These are phyloP conservation scores for Boeremia lycopersici DNA, from an alignment of 2,329 filamentous ascomycete species.

Conservation along the genomic window DNA sequence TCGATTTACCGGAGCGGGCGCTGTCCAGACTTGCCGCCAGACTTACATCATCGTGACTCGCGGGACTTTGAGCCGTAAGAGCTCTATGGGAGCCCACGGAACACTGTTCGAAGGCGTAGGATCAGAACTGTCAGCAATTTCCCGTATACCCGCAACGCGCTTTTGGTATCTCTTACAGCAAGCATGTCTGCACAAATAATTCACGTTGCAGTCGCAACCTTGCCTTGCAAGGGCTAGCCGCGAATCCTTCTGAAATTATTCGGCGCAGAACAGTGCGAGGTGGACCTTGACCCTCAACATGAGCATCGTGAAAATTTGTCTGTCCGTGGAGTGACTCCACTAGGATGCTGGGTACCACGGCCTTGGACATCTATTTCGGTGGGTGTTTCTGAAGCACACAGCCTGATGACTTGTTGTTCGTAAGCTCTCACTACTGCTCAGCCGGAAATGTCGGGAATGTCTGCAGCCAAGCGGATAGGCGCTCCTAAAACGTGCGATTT, in stretches of 20 bases:
- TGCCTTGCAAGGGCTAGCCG: constrained; percentile 13
- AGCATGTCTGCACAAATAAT: constrained; percentile 2
- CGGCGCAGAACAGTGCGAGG: constrained; percentile 14
- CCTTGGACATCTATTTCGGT: constrained; percentile 4
- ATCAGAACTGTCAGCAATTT: constrained; percentile 12
- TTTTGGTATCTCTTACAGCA: constrained; percentile 4
- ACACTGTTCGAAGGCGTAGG: neutral
- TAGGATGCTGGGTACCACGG: constrained; percentile 20
- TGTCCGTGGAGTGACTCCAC: constrained; percentile 1
- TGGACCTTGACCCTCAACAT: constrained; percentile 15
- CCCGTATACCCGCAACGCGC: constrained; percentile 6
- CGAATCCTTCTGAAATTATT: constrained; percentile 6
- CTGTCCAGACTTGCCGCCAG: constrained; percentile 18
- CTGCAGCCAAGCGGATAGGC: constrained; percentile 18
- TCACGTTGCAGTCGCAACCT: constrained; percentile 8
- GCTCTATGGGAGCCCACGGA: neutral
- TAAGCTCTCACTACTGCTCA: neutral
- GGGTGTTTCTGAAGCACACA: neutral
- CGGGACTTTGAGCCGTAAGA: constrained; percentile 12
- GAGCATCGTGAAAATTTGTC: constrained; percentile 15
- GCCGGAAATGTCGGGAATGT: constrained; percentile 21
- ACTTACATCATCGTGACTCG: constrained; percentile 30
- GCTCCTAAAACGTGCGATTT: constrained; percentile 6
- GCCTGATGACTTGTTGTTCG: constrained; percentile 4
- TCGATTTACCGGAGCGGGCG: constrained; percentile 14